phyloP scores from a whole-genome alignment of 176 grass and related monocot genomes.

The Aegilops umbellulata region DNA sequence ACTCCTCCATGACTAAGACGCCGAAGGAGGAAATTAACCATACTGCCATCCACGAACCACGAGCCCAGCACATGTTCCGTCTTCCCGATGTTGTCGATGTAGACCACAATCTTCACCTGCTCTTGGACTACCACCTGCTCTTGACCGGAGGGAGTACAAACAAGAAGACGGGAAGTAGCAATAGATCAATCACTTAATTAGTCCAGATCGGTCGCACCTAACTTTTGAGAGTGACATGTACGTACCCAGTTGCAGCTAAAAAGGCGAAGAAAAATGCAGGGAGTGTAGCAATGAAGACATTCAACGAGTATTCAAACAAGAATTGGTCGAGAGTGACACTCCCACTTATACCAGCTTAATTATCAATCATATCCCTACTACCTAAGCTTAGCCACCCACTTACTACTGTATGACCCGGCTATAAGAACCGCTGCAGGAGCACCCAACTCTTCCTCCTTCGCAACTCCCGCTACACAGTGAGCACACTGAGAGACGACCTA shows the following conservation, averaged over 20 bases:
- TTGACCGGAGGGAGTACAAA: too few relatives aligned
- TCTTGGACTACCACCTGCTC: too few relatives aligned
- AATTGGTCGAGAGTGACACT: slow-evolving; percentile 10
- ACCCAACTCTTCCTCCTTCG: background rate
- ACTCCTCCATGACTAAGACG: too few relatives aligned
- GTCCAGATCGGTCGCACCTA: background rate
- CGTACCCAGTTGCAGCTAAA: background rate
- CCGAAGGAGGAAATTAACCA: too few relatives aligned
- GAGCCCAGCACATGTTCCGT: too few relatives aligned
- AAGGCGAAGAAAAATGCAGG: background rate
- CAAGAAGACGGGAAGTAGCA: background rate
- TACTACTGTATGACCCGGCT: background rate
- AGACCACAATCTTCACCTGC: too few relatives aligned
- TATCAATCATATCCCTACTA: background rate
- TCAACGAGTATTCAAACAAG: background rate
- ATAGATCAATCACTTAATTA: background rate
- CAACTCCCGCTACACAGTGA: background rate
- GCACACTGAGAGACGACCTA: background rate
- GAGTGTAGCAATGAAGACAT: background rate
- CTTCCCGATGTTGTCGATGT: too few relatives aligned
- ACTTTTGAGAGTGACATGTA: background rate
- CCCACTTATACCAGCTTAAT: background rate
- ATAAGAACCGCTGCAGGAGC: slow-evolving; percentile 6
- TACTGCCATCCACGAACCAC: too few relatives aligned
- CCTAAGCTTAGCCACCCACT: background rate